phyloP scores from a whole-genome alignment of 2,329 filamentous ascomycete genomes.

The Balansia obtecta region DNA sequence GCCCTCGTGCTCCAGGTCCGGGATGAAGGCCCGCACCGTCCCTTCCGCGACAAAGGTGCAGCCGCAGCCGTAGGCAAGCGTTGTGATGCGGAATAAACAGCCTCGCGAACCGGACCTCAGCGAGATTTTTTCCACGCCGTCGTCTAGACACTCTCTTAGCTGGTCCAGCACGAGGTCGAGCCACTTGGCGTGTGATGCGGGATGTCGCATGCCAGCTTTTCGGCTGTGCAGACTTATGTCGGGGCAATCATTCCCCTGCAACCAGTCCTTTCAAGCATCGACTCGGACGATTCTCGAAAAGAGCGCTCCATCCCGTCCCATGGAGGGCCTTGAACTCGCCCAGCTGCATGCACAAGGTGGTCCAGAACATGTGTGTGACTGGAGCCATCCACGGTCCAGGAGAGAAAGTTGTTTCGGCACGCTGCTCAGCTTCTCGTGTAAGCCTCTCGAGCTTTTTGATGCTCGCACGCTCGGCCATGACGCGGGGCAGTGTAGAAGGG shows the following conservation, averaged over 20 bases:
- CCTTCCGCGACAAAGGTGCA: slow-evolving; percentile 32
- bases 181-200: slow-evolving; percentile 15
- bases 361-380: too few relatives aligned
- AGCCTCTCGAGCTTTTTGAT: too few relatives aligned
- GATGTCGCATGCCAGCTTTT: slow-evolving; percentile 11
- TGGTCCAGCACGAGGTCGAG: slow-evolving; percentile 20
- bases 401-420: slow-evolving; percentile 12
- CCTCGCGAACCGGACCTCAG: slow-evolving; percentile 20
- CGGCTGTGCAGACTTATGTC: neutral
- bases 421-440: neutral
- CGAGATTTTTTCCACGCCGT: slow-evolving; percentile 18
- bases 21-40: slow-evolving; percentile 19
- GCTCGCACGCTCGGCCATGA: too few relatives aligned
- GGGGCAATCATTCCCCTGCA: neutral
- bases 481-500: too few relatives aligned
- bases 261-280: neutral
- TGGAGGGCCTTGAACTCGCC: too few relatives aligned
- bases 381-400: neutral
- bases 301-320: too few relatives aligned
- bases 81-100: slow-evolving; percentile 27
- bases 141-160: slow-evolving; percentile 17
- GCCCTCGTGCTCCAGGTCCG: slow-evolving; percentile 23
- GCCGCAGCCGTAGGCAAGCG: slow-evolving; percentile 29
- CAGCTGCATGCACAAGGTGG: too few relatives aligned
- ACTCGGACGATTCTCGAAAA: too few relatives aligned